Base-by-base conservation (phyloP, 306 rosid genomes). In the Pyrus bretschneideri region DNA sequence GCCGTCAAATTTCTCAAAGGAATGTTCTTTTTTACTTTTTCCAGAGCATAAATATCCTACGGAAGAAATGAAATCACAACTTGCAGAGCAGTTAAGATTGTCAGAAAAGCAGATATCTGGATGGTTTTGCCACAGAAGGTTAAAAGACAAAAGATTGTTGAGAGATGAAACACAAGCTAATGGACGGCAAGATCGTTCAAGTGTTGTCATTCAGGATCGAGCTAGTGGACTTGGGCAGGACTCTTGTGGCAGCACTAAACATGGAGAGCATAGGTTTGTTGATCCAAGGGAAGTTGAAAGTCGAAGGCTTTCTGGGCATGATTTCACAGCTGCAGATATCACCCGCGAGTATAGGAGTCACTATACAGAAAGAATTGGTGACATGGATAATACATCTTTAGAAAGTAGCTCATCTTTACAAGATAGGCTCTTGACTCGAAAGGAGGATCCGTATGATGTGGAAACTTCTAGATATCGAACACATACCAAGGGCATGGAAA, bases 81-180 rank as follows among this genome's bases (percentile, higher is more conserved):
- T 95, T 79, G 88, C 97, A 1, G 98, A 81, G 70, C 84, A 85
- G 84, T 80, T 92, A 81, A 91, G 87, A 51, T 81, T 95, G 88
- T 88, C 99, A 69, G 97, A 90, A 84, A 92, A 95, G 82, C 99
- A 95, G 87, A 81, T 95, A 69, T 92, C 99, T 78, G 99, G 99
- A 80, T 95, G 99, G 99, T 92, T 95, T 87, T 95, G 99, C 87
- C 99, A 95, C 87, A 89, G 99, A 86, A 84, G 99, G 81, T 85
- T 95, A 81, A 95, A 95, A 79, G 99, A 95, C 81, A 95, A 92
- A 86, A 85, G 89, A 83, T 72, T 86, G 85, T 76, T 69, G 71
- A 84, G 80, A 76, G 93, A 86, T 63, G 99, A 92, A 76, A 80
- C 88, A 6, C 70, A 38, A 78, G 84, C 86, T 57, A 95, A 85